A percentile compares a stretch with the other conserved stretches of the same genome.
Conservation (phyloP, 2,329 filamentous ascomycete species). For the Acrodontium crateriforme region DNA sequence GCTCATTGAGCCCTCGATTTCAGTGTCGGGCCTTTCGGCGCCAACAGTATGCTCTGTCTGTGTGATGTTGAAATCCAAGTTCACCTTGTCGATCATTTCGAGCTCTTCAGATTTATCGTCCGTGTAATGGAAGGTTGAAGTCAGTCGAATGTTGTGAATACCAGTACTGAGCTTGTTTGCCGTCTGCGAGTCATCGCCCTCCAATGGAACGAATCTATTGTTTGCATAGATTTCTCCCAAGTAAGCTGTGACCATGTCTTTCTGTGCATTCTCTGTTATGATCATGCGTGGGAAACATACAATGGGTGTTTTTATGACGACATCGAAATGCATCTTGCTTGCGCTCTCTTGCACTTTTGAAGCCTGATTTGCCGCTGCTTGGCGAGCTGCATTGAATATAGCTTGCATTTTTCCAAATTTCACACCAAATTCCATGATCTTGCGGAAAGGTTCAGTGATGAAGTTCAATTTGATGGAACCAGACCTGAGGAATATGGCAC, state of each 20-base stretch:
- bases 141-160: slow-evolving; percentile 81
- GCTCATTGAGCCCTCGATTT: slow-evolving; percentile 84
- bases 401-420: slow-evolving; percentile 99
- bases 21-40: slow-evolving; percentile 71
- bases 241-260: slow-evolving; percentile 82
- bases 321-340: slow-evolving; percentile 83
- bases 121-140: slow-evolving; percentile 74
- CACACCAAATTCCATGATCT: slow-evolving; percentile 94
- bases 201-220: slow-evolving; percentile 77
- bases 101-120: slow-evolving; percentile 65
- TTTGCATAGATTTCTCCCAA: slow-evolving; percentile 94
- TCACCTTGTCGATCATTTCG: slow-evolving; percentile 93
- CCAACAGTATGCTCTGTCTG: slow-evolving; percentile 75
- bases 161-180: slow-evolving; percentile 85
- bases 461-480: slow-evolving; percentile 97
- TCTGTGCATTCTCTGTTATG: slow-evolving; percentile 51
- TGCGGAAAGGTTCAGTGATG: slow-evolving; percentile 89
- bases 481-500: slow-evolving; percentile 75
- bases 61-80: slow-evolving; percentile 82
- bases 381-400: slow-evolving; percentile 90
- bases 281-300: slow-evolving; percentile 81
- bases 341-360: slow-evolving; percentile 85
- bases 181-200: slow-evolving; percentile 46
- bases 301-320: slow-evolving; percentile 88
- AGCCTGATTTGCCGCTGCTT: slow-evolving; percentile 86